Evolutionary conservation across 1,284 basidiomycete genomes (phyloP), one percentile per base, ranked within the genome.

Genomic region (Ganoderma leucocontextum): DNA sequence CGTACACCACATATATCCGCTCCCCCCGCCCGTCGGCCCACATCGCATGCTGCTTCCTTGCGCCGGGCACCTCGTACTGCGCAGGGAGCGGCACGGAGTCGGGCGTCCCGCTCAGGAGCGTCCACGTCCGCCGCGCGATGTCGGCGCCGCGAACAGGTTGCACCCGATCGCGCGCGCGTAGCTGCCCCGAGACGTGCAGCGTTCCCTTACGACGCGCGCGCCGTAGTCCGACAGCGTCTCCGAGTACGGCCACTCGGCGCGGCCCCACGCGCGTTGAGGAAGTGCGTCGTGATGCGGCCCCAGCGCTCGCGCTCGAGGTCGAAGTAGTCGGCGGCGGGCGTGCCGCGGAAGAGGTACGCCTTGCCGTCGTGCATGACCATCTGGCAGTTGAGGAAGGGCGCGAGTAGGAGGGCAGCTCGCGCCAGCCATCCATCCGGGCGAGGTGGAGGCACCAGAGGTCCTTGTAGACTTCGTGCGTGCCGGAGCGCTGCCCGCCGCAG

Each of bases 361-460:
- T n/a, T n/a, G n/a, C n/a, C n/a, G n/a, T n/a, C n/a, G n/a, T n/a
- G n/a, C n/a, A n/a, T n/a, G n/a, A n/a, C n/a, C 73, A 80, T 78
- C 25, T 74, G 70, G 73, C 74, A 78, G 38, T 65, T 66, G 4
- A 68, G 76, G 72, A 69, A 69, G 25, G 62, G 63, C 13, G 15
- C 29, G 59, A n/a, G 68, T 78, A 82, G 4, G 67, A 63, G 0
- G 78, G 78, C 1, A 82, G 78, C 22, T 70, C 57, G n/a, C 76
- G 72, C 80, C 81, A 83, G 10, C 68, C 73, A 60, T 75, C 72
- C 13, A 77, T 73, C n/a, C 33, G 71, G 75, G 38, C 82, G n/a
- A n/a, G 76, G 68, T 82, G 76, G 33, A 82, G 67, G 57, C 68
- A 78, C 73, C 75, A 78, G n/a, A 82, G 66, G 67, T 82, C 81